Conservation (phyloP, 768 basidiomycete genomes). For the Mycena chlorophos region DNA sequence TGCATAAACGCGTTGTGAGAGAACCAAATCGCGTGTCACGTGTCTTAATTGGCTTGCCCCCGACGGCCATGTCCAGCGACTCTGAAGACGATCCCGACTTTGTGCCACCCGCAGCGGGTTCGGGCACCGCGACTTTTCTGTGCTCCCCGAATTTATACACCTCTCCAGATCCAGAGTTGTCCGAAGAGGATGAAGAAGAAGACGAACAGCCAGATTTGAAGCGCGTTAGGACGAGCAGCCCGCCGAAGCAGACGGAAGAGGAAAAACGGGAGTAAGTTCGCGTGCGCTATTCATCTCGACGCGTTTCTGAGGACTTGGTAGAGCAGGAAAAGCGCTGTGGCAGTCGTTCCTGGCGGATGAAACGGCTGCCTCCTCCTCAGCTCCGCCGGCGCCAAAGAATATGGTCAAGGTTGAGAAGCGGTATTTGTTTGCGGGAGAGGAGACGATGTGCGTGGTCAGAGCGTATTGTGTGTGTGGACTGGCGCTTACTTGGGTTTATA, state of each 20-base stretch:
- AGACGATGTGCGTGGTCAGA: conserved; percentile 56
- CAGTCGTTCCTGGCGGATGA: conserved; percentile 65
- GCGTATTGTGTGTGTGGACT: conserved; percentile 7
- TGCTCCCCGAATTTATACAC: background rate
- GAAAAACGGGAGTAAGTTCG: conserved; percentile 46
- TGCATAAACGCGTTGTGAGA: background rate
- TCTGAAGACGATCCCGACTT: conserved; percentile 76
- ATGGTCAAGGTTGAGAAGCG: conserved; percentile 68
- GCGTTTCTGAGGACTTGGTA: conserved; percentile 27
- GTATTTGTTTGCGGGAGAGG: conserved; percentile 77
- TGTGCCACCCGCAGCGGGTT: conserved; percentile 48
- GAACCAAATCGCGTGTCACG: too few species aligned
- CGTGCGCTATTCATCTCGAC: background rate
- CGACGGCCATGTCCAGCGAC: conserved; percentile 31
- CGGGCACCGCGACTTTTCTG: conserved; percentile 22
- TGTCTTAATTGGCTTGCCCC: too few species aligned
- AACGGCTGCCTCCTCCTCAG: conserved; percentile 27
- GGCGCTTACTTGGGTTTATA: conserved; percentile 33
- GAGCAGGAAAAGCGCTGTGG: conserved; percentile 68
- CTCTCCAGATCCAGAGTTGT: conserved; percentile 28
- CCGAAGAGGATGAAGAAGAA: conserved; percentile 36
- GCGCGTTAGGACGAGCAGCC: conserved; percentile 31
- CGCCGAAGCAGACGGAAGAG: conserved; percentile 35
- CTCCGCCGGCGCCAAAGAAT: conserved; percentile 31
- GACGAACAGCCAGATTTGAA: conserved; percentile 40